Percentiles rank a stretch among this genome's conserved stretches.
Evolutionary conservation across 495 filamentous ascomycete genomes (phyloP).

Genomic region (Podospora australis): DNA sequence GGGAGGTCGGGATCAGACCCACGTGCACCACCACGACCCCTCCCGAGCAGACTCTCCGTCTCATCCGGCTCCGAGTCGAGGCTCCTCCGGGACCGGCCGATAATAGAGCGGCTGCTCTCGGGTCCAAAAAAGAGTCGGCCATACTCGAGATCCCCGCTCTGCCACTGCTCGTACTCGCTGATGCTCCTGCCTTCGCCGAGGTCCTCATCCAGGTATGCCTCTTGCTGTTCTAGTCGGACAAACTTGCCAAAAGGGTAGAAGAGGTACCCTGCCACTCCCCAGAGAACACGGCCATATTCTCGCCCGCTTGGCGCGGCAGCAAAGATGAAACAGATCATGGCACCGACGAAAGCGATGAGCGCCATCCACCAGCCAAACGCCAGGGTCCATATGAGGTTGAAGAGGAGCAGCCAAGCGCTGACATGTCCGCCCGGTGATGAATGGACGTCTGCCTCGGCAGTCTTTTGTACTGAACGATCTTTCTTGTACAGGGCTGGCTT

Average conservation of each 20-base stretch:
- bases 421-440: slow-evolving; percentile 87
- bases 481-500: slow-evolving; percentile 99
- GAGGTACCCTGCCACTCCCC: slow-evolving; percentile 77
- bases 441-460: slow-evolving; percentile 94
- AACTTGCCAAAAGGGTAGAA: slow-evolving; percentile 97
- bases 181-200: slow-evolving; percentile 98
- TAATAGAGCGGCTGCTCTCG: slow-evolving; percentile 64
- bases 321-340: slow-evolving; percentile 70
- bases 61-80: slow-evolving; percentile 78
- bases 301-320: slow-evolving; percentile 70
- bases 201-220: slow-evolving; percentile 92
- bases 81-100: slow-evolving; percentile 84
- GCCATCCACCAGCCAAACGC: slow-evolving; percentile 98
- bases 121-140: slow-evolving; percentile 95
- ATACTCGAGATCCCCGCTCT: slow-evolving; percentile 93
- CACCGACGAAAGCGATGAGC: slow-evolving; percentile 63
- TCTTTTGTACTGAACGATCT: slow-evolving; percentile 89
- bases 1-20: slow-evolving; percentile 40
- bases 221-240: slow-evolving; percentile 86
- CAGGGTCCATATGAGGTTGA: slow-evolving; percentile 85
- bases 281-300: slow-evolving; percentile 81
- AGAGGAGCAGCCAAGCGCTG: slow-evolving; percentile 71
- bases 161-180: slow-evolving; percentile 99
- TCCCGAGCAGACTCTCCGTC: slow-evolving; percentile 81
- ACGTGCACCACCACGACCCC: slow-evolving; percentile 36